Conservation (phyloP, 805 yeast species). For the Candida nitratophila region DNA sequence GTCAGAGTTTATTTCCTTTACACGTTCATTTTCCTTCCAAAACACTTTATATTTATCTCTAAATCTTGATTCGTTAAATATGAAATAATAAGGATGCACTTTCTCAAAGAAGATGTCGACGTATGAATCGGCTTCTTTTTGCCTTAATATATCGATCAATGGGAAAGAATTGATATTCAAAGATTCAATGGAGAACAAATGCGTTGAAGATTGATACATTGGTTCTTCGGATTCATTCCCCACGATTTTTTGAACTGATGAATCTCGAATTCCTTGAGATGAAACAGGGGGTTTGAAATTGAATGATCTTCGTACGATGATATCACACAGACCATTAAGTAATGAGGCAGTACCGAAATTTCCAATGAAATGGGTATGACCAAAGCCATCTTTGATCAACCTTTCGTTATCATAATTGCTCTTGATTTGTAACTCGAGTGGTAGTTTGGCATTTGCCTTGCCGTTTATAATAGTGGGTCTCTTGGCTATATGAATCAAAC, state of each 20-base stretch:
- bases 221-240: constrained; percentile 27
- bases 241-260: constrained; percentile 26
- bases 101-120: constrained; percentile 32
- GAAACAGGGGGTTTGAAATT: constrained; percentile 29
- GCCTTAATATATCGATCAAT: constrained; percentile 24
- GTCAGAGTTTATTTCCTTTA: not conserved
- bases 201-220: constrained; percentile 27
- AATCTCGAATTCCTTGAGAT: constrained; percentile 24
- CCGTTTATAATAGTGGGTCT: not conserved
- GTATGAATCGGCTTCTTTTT: constrained; percentile 30
- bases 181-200: constrained; percentile 23
- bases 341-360: constrained; percentile 38
- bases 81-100: constrained; percentile 37
- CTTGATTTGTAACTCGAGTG: constrained; percentile 14
- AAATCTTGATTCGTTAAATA: constrained; percentile 30
- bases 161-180: constrained; percentile 32
- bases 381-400: constrained; percentile 36
- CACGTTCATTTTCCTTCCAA: constrained; percentile 27
- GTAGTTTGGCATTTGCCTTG: constrained; percentile 8
- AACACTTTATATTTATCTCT: constrained; percentile 28
- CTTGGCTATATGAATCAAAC: not conserved
- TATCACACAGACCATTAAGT: constrained; percentile 35
- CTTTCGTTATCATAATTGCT: constrained; percentile 23
- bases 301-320: constrained; percentile 31
- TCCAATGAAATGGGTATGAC: constrained; percentile 42